phyloP scores from a whole-genome alignment of 768 basidiomycete genomes.

The Infundibulicybe gibba region DNA sequence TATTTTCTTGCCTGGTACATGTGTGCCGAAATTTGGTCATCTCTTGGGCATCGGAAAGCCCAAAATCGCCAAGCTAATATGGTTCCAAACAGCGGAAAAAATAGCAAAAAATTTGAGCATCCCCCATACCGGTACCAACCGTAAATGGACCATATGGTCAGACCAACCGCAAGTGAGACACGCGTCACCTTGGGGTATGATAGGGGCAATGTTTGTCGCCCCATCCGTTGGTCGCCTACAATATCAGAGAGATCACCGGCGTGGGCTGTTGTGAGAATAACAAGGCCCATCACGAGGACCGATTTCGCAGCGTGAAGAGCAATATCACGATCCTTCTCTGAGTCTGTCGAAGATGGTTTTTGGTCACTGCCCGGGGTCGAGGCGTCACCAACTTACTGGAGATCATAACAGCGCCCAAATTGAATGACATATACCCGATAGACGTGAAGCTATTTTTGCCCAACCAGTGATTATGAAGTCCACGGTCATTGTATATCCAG shows the following conservation, averaged over 20 bases:
- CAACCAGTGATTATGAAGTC: conserved; percentile 29
- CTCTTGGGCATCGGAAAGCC: too few species aligned
- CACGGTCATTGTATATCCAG: conserved; percentile 32
- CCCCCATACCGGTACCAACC: too few species aligned
- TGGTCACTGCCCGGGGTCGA: background rate
- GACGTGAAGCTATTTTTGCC: conserved; percentile 34
- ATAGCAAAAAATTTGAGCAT: too few species aligned
- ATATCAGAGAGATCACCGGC: conserved; percentile 46
- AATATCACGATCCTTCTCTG: conserved; percentile 17
- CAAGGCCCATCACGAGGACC: conserved; percentile 31
- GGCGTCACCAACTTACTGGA: conserved; percentile 23
- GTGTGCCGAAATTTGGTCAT: too few species aligned
- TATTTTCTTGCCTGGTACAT: too few species aligned
- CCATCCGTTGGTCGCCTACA: conserved; percentile 33
- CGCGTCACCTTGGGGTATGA: conserved; percentile 30
- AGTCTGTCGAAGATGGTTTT: conserved; percentile 1
- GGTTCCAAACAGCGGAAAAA: too few species aligned
- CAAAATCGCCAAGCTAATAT: too few species aligned
- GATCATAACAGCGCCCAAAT: conserved; percentile 31
- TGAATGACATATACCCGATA: conserved; percentile 29
- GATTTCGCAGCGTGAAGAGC: conserved; percentile 23
- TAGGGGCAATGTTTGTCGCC: conserved; percentile 42
- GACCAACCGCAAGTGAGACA: conserved; percentile 22
- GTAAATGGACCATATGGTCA: conserved; percentile 33
- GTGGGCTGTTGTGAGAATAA: conserved; percentile 42